Base-by-base conservation (phyloP, 148 eudicot genomes). In the Hydrangea macrophylla region DNA sequence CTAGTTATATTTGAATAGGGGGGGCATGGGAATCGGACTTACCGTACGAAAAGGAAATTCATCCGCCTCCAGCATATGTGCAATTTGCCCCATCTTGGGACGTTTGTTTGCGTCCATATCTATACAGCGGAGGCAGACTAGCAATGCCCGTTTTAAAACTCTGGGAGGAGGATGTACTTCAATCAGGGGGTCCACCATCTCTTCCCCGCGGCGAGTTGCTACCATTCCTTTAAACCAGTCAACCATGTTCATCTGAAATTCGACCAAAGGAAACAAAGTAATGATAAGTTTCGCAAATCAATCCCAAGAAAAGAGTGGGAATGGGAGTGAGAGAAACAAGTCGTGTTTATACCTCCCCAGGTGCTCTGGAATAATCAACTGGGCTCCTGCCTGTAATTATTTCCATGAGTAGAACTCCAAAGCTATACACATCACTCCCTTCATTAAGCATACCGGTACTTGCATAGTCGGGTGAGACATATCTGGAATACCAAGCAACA, bases 161-260 rank as follows among this genome's bases (percentile, higher is more conserved):
- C 98, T 84, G 9, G 96, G 81, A 39, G 90, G 62, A 55, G 98
- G 98, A 37, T 70, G 83, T 36, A 54, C 81, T 32, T 72, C 70
- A 33, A 93, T 78, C 61, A 65, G 78, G 33, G 89, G 95, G 70
- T 93, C 98, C 42, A 90, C 36, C 58, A 84, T 71, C 32, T 86
- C 98, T 71, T 93, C 96, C 32, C 92, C 87, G 24, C 86, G 98
- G 27, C 89, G 85, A 64, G 62, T 93, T 40, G 89, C 83, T 55
- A 93, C 92, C 96, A 90, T 84, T 58, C 85, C 90, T 76, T 88
- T 93, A 80, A 93, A 90, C 98, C 98, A 93, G 79, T 93, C 98
- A 39, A 93, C 88, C 84, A 93, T 83, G 84, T 93, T 90, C 89
- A 93, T 90, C 98, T 93, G 84, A 54, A 71, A 73, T 39, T 64